Percentiles rank a stretch among this genome's conserved stretches.
phyloP scores from a whole-genome alignment of 1,284 basidiomycete genomes.

The Moesziomyces aphidis region DNA sequence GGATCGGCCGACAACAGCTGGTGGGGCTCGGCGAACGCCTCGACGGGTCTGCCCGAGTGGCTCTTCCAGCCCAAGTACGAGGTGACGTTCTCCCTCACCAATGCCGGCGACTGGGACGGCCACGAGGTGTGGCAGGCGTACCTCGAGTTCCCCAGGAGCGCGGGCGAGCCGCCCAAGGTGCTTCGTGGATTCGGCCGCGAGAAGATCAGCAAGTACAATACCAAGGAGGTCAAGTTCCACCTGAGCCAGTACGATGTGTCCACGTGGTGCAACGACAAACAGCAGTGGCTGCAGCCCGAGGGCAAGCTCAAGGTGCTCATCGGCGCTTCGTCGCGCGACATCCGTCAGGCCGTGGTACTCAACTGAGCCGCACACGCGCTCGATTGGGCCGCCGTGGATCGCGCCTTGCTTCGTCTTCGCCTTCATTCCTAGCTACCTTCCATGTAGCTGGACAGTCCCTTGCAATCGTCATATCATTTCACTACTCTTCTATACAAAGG shows the following conservation, averaged over 20 bases:
- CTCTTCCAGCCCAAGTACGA: slow-evolving; percentile 54
- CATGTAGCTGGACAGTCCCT: neutral
- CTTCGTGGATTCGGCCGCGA: slow-evolving; percentile 58
- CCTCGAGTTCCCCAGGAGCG: slow-evolving; percentile 49
- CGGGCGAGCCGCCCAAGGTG: slow-evolving; percentile 59
- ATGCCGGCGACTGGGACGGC: slow-evolving; percentile 53
- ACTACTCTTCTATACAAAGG: no score
- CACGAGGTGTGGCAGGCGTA: slow-evolving; percentile 61
- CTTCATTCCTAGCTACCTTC: neutral
- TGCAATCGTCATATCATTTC: neutral
- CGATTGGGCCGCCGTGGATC: neutral
- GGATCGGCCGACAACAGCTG: slow-evolving; percentile 44
- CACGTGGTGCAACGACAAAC: slow-evolving; percentile 33
- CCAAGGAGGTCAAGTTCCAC: slow-evolving; percentile 32
- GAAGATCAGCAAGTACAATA: slow-evolving; percentile 32
- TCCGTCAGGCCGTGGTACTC: slow-evolving; percentile 43
- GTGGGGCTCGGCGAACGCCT: slow-evolving; percentile 40
- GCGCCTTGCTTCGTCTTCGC: neutral
- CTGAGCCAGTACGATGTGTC: slow-evolving; percentile 58
- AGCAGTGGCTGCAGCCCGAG: slow-evolving; percentile 53
- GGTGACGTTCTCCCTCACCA: slow-evolving; percentile 51
- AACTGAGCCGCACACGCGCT: slow-evolving; percentile 4
- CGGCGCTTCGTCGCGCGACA: slow-evolving; percentile 55
- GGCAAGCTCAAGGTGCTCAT: slow-evolving; percentile 48
- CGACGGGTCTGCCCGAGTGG: slow-evolving; percentile 50